These are phyloP conservation scores for Boehmeria nivea DNA, from an alignment of 306 rosid species.

Conservation along the genomic window DNA sequence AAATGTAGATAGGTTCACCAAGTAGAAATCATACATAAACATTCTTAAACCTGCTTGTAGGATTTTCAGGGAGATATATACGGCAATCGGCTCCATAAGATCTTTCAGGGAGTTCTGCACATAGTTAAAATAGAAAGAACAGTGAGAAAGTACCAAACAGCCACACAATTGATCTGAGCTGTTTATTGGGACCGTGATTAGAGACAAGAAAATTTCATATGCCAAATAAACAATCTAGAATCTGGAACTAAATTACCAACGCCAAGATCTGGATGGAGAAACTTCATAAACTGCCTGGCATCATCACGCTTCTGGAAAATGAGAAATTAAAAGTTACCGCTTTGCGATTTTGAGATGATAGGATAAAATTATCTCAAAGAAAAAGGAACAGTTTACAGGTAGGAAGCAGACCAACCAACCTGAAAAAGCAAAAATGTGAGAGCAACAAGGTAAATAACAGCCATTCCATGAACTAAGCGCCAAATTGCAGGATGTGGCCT, in stretches of 20 bases:
- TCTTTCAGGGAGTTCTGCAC: constrained; percentile 93
- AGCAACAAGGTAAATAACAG: constrained; percentile 87
- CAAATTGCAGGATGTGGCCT: constrained; percentile 99
- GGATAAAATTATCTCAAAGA: background rate
- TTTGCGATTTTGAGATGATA: background rate
- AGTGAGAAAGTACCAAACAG: constrained; percentile 16
- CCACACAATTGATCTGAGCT: background rate
- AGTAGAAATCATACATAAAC: constrained; percentile 94
- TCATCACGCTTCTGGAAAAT: constrained; percentile 75
- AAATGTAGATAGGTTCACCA: constrained; percentile 30
- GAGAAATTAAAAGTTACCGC: constrained; percentile 19
- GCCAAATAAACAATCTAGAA: constrained; percentile 12
- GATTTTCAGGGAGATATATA: constrained; percentile 80
- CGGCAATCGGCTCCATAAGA: constrained; percentile 98
- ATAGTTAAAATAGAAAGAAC: constrained; percentile 17
- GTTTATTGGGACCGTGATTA: background rate
- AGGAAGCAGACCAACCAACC: constrained; percentile 40
- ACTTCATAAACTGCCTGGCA: constrained; percentile 97
- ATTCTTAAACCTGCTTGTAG: constrained; percentile 94
- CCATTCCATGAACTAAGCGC: constrained; percentile 99
- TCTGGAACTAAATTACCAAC: constrained; percentile 72
- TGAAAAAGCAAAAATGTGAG: constrained; percentile 98
- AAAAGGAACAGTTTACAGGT: background rate
- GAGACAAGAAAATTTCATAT: constrained; percentile 3
- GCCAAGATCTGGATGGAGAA: constrained; percentile 97